Percentiles rank a stretch among this genome's conserved stretches.
Evolutionary conservation across 305 asterid genomes (phyloP).

Genomic region (Fraxinus ornus): DNA sequence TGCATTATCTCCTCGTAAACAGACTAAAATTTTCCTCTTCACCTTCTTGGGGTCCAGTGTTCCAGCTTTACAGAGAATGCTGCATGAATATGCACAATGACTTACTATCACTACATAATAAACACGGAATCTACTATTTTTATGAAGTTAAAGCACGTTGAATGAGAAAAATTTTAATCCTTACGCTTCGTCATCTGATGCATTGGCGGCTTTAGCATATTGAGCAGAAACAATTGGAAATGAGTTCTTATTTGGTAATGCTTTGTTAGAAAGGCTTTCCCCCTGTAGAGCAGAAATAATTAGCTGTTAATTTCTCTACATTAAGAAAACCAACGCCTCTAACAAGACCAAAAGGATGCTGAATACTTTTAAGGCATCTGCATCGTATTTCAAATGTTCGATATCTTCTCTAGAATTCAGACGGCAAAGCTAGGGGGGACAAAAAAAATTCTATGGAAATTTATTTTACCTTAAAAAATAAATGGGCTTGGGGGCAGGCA

Average conservation of each 20-base stretch:
- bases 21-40: constrained; percentile 79
- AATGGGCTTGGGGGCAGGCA: too few relatives aligned
- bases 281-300: constrained; percentile 47
- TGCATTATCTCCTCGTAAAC: constrained; percentile 72
- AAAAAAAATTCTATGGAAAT: neutral
- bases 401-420: neutral
- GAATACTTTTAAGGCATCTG: neutral
- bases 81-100: constrained; percentile 24
- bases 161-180: neutral
- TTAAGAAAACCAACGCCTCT: neutral
- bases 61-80: constrained; percentile 66
- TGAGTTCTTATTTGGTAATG: constrained; percentile 47
- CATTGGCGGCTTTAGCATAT: constrained; percentile 52
- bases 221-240: constrained; percentile 53
- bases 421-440: neutral
- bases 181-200: constrained; percentile 62
- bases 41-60: constrained; percentile 67
- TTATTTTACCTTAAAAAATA: too few relatives aligned
- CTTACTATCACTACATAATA: neutral
- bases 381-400: neutral
- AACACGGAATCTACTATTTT: neutral
- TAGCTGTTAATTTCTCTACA: neutral
- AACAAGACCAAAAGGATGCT: neutral
- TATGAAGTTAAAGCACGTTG: neutral
- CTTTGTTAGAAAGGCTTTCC: constrained; percentile 60